A percentile compares a stretch with the other conserved stretches of the same genome.
These are phyloP conservation scores for Cyclanthera cordifolia DNA, from an alignment of 306 rosid species.

Conservation along the genomic window DNA sequence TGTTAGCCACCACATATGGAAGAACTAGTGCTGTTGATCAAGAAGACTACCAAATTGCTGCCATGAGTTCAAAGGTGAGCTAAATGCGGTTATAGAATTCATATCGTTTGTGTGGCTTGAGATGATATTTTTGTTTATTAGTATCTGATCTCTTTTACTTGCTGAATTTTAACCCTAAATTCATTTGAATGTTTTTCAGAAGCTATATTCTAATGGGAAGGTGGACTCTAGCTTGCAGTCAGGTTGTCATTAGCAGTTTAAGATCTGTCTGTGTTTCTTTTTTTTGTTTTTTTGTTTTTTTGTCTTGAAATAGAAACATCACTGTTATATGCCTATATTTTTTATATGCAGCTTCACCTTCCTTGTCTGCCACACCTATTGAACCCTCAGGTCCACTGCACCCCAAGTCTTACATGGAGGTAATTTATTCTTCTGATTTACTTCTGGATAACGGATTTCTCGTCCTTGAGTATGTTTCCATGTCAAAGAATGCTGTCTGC, in stretches of 20 bases:
- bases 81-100: conserved; percentile 1
- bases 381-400: conserved; percentile 64
- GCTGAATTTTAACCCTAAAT: not conserved
- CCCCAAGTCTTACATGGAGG: conserved; percentile 74
- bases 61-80: conserved; percentile 58
- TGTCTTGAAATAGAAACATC: not conserved
- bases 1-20: conserved; percentile 28
- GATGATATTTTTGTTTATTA: not conserved
- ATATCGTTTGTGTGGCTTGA: conserved; percentile 1
- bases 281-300: not conserved
- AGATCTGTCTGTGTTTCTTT: not conserved
- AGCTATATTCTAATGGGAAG: conserved; percentile 50
- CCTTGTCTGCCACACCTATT: conserved; percentile 53
- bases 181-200: conserved; percentile 34
- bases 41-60: conserved; percentile 40
- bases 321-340: conserved; percentile 3
- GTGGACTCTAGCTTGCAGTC: conserved; percentile 32
- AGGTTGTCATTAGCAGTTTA: conserved; percentile 35
- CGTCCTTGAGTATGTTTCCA: not conserved
- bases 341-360: conserved; percentile 58
- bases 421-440: conserved; percentile 18
- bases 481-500: not conserved
- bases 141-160: not conserved
- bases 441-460: not conserved
- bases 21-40: conserved; percentile 27